Conservation (phyloP, 495 filamentous ascomycete species). For the Parathielavia appendiculata region DNA sequence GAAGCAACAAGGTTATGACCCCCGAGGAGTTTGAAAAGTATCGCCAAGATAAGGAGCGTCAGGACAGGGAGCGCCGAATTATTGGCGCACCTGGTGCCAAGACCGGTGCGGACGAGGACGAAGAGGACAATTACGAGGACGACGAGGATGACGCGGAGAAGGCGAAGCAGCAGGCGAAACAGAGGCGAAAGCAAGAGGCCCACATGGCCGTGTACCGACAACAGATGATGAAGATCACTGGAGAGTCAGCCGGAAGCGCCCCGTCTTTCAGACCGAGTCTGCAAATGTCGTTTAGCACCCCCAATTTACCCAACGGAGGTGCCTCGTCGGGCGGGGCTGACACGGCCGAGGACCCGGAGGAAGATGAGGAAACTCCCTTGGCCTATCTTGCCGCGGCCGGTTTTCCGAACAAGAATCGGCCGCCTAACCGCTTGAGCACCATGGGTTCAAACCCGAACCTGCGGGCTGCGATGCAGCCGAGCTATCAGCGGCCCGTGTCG, state of each 20-base stretch:
- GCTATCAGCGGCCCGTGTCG: constrained; percentile 34
- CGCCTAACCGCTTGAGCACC: constrained; percentile 64
- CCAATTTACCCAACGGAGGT: constrained; percentile 39
- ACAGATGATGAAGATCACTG: constrained; percentile 95
- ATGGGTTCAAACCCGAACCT: constrained; percentile 62
- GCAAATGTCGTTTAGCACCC: constrained; percentile 51
- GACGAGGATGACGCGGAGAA: constrained; percentile 83
- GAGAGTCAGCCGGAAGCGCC: constrained; percentile 52
- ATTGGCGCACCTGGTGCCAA: constrained; percentile 23
- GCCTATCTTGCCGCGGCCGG: constrained; percentile 88
- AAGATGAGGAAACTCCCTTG: constrained; percentile 83
- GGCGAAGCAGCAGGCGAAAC: constrained; percentile 63
- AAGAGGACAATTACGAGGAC: constrained; percentile 61
- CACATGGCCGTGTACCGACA: constrained; percentile 87
- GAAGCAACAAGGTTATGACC: constrained; percentile 75
- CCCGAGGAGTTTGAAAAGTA: constrained; percentile 83
- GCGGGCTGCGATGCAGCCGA: constrained; percentile 42
- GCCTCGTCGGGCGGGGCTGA: constrained; percentile 19
- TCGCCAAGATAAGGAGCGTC: constrained; percentile 68
- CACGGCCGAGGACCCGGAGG: constrained; percentile 55
- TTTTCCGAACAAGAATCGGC: constrained; percentile 78
- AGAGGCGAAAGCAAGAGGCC: constrained; percentile 83
- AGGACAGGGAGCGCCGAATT: constrained; percentile 62
- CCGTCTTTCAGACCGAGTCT: constrained; percentile 38
- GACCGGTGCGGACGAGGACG: constrained; percentile 47